phyloP scores from a whole-genome alignment of 345 rosid species.

The Corymbia maculata region DNA sequence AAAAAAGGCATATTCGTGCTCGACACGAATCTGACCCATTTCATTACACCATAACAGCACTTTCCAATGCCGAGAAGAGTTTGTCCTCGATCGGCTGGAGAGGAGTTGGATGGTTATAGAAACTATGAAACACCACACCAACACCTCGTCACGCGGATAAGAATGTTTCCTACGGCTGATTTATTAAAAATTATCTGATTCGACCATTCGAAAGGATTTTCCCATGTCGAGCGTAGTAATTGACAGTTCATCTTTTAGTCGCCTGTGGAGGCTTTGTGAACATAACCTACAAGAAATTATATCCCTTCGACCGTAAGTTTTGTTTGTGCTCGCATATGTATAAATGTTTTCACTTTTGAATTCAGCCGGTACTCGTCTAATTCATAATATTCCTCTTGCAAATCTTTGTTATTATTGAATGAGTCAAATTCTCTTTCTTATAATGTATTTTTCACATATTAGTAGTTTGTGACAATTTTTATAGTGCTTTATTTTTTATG shows the following conservation, averaged over 20 bases:
- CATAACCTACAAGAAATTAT: not conserved
- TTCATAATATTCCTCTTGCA: not conserved
- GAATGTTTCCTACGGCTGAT: not conserved
- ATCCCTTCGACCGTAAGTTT: not conserved
- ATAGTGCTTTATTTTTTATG: no score
- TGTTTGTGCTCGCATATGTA: not conserved
- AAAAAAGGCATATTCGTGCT: not conserved
- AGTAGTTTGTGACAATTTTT: no score
- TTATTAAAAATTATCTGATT: not conserved
- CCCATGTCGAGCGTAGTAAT: no score
- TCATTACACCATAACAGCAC: not conserved
- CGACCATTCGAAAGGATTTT: not conserved
- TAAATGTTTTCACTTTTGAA: not conserved
- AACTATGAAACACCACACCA: not conserved
- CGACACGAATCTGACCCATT: not conserved
- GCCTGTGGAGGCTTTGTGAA: not conserved
- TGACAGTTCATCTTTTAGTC: not conserved
- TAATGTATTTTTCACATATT: no score
- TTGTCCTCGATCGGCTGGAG: not conserved
- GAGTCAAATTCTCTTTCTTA: no score
- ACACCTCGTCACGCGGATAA: not conserved
- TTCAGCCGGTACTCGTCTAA: not conserved
- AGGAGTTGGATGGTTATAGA: not conserved
- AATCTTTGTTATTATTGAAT: not conserved
- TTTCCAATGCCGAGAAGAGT: not conserved